Percentiles rank a stretch among this genome's conserved stretches.
Conservation (phyloP, 2,329 filamentous ascomycete species). For the Penicillium psychrosexuale region DNA sequence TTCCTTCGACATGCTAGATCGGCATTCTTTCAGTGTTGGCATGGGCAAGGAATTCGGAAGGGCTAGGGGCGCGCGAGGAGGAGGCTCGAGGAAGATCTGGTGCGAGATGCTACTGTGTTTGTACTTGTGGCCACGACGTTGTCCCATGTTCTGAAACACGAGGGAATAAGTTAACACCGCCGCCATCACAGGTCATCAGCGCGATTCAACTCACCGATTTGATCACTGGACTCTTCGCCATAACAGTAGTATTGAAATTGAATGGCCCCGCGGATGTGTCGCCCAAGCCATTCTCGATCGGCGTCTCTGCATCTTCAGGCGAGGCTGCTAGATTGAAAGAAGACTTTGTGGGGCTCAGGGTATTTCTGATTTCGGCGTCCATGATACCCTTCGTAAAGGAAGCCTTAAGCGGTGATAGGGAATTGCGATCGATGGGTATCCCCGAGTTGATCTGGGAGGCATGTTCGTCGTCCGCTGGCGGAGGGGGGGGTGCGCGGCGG, state of each 20-base stretch:
- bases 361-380: slow-evolving; percentile 23
- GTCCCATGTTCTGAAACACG: slow-evolving; percentile 69
- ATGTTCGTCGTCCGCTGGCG: slow-evolving; percentile 52
- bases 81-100: slow-evolving; percentile 93
- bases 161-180: slow-evolving; percentile 22
- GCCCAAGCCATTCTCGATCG: slow-evolving; percentile 28
- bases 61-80: slow-evolving; percentile 77
- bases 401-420: slow-evolving; percentile 48
- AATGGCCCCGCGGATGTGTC: slow-evolving; percentile 62
- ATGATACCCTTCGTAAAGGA: slow-evolving; percentile 30
- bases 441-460: slow-evolving; percentile 21
- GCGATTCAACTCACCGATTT: slow-evolving; percentile 64
- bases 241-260: slow-evolving; percentile 85
- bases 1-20: slow-evolving; percentile 82
- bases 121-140: slow-evolving; percentile 93
- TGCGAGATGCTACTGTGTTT: slow-evolving; percentile 96
- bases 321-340: slow-evolving; percentile 36
- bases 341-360: slow-evolving; percentile 34
- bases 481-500: slow-evolving; percentile 63
- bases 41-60: slow-evolving; percentile 89
- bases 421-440: slow-evolving; percentile 43
- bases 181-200: neutral
- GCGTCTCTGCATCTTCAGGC: slow-evolving; percentile 24
- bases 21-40: slow-evolving; percentile 82
- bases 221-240: slow-evolving; percentile 66